Evolutionary conservation across 2,329 filamentous ascomycete genomes (phyloP).

Genomic region (Parasarocladium wereldwijsianum): DNA sequence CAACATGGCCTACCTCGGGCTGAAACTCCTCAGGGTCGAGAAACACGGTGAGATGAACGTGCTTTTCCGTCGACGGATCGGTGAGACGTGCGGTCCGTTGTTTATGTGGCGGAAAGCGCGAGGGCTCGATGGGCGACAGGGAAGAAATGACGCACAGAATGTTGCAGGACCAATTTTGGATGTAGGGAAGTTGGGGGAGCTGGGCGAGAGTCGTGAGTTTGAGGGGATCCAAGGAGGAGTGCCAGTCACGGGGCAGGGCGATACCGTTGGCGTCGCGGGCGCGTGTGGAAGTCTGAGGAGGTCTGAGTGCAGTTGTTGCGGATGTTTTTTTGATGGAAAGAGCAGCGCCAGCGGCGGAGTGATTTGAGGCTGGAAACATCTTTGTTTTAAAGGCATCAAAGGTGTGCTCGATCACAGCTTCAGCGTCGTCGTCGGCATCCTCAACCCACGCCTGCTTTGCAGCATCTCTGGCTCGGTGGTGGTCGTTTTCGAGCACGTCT

Average conservation of each 20-base stretch:
- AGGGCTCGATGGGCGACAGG: constrained; percentile 32
- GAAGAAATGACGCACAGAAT: constrained; percentile 34
- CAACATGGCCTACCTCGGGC: constrained; percentile 30
- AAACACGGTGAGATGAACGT: constrained; percentile 38
- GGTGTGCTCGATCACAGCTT: constrained; percentile 16
- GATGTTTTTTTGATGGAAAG: too few relatives aligned
- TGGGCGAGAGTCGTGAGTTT: constrained; percentile 35
- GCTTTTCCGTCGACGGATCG: constrained; percentile 36
- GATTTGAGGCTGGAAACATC: too few relatives aligned
- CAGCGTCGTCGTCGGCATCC: constrained; percentile 10
- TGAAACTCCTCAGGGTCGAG: constrained; percentile 34
- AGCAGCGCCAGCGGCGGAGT: too few relatives aligned
- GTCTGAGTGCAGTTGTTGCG: too few relatives aligned
- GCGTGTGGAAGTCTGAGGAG: too few relatives aligned
- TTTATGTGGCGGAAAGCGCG: constrained; percentile 30
- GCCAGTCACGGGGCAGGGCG: constrained; percentile 24
- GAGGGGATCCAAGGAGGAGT: constrained; percentile 26
- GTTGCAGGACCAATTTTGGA: constrained; percentile 43
- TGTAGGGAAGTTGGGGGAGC: constrained; percentile 37
- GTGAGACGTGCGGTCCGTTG: constrained; percentile 36
- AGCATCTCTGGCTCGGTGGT: too few relatives aligned
- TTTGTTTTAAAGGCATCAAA: constrained; percentile 23
- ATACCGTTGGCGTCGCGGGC: too few relatives aligned
- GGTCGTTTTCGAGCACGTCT: too few relatives aligned
- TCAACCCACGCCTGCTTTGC: too few relatives aligned